phyloP scores from a whole-genome alignment of 2,329 filamentous ascomycete genomes.

The Trichoderma semiorbis region DNA sequence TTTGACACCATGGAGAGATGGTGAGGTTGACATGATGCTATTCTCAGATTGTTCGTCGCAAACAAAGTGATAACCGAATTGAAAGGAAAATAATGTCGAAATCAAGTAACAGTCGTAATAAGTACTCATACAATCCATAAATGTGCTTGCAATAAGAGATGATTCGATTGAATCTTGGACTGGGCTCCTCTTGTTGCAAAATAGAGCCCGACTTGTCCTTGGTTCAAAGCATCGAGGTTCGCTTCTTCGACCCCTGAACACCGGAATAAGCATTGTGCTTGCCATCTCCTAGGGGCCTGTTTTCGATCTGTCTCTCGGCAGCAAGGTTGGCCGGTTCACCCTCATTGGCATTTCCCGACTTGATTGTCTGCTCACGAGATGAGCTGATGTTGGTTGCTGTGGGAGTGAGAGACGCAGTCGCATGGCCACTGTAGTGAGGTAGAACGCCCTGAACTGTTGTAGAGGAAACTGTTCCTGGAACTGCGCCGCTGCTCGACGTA shows the following conservation, averaged over 20 bases:
- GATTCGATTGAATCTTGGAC: conserved; percentile 25
- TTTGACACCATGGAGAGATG: background rate
- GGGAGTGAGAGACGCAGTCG: conserved; percentile 48
- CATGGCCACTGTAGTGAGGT: conserved; percentile 51
- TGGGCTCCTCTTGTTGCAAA: background rate
- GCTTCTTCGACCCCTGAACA: background rate
- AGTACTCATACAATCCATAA: conserved; percentile 33
- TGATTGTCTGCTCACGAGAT: conserved; percentile 30
- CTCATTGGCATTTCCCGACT: conserved; percentile 26
- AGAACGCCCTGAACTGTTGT: conserved; percentile 53
- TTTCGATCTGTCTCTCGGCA: conserved; percentile 43
- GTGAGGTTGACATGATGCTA: conserved; percentile 1
- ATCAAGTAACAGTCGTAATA: conserved; percentile 17
- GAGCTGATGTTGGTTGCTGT: conserved; percentile 39
- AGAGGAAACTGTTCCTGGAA: conserved; percentile 49
- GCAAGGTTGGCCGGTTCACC: conserved; percentile 20
- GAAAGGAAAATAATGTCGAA: conserved; percentile 21
- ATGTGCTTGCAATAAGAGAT: conserved; percentile 33
- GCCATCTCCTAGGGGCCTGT: conserved; percentile 35
- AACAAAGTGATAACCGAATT: conserved; percentile 21
- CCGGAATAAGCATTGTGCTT: conserved; percentile 19
- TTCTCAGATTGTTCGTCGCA: conserved; percentile 18
- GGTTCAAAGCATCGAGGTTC: background rate
- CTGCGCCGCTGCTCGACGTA: conserved; percentile 44
- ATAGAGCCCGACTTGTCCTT: background rate